Base-by-base conservation (phyloP, 352 stramenopile genomes). In the Pythium plurisporium region DNA sequence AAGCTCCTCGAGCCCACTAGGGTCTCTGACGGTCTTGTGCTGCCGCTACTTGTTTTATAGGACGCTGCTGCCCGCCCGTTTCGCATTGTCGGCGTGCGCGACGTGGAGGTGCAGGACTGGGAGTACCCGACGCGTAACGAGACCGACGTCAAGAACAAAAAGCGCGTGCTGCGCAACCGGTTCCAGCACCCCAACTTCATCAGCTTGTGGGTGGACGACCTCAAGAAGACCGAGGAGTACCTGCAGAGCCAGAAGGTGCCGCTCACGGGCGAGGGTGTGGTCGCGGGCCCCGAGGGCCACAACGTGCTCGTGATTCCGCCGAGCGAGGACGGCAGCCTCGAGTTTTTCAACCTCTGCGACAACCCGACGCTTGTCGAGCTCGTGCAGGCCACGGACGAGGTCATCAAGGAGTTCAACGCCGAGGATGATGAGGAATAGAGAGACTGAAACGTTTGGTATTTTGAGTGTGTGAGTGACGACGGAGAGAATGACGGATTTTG, bases 261-360 rank as follows among this genome's bases (percentile, higher is more conserved):
- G 7, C 71, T 75, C 68, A 46, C 59, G 4, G 79, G 63, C 55
- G 80, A 89, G 23, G 74, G 74, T 26, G 67, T 91, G 47, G 65
- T 79, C 3, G 67, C 79, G 53, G 79, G 73, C 6, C 78, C 76
- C 1, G 80, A 92, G 11, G 80, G 80, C 34, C 61, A 74, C 55
- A 75, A 92, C 41, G 70, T 89, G 59, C 65, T 92, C 17, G 72
- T 87, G 36, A 82, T 92, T 43, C 73, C 73, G 26, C 80, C 82
- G 3, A 82, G 54, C n/a, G 80, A 79, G 15, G 72, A 84, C 34
- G 57, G 57, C 33, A 71, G 75, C 67, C n/a, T 87, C 23, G 67
- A 87, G 72, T 82, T 89, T 49, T 91, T 94, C 65, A 90, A 94
- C 68, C 53, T 94, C 59, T 90, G 79, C 62, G 81, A 90, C 66